Evolutionary conservation across 176 grass and related monocot genomes (phyloP), one percentile per base, ranked within the genome.

Genomic region (Poa pratensis): DNA sequence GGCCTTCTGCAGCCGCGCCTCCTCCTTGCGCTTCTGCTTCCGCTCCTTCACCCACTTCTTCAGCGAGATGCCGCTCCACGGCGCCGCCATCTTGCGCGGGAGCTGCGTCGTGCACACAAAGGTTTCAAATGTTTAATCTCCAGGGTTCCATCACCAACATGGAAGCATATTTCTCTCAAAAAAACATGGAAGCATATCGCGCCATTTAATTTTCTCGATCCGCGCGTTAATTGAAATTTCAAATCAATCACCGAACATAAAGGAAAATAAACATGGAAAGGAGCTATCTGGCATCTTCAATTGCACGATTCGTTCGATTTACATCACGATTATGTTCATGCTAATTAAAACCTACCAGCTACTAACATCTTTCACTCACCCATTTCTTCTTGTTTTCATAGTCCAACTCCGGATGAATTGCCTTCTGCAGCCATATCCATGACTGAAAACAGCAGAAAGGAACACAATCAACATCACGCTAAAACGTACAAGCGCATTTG

Each of bases 341-440:
- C 1, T 18, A 59, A 89, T 51, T 24, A 50, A 68, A 80, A 64
- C 61, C 61, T 64, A 6, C 6, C 63, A 28, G 2, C 19, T 58
- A 13, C 28, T 42, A 3, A 32, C 27, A n/a, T 50, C 30, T 71
- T 66, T 14, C 66, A 83, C 96, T 88, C 89, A 98, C 96, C 96
- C 93, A 94, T 94, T 94, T 99, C 84, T 99, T 95, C 82, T 83
- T 92, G 75, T 90, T 74, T 88, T 98, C 93, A 60, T 98, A 98
- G 66, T 98, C 91, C 83, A 99, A 78, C 73, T 96, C 96, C 35
- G 96, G 96, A 73, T 99, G 96, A 84, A 99, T 96, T 75, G 96
- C 91, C 86, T 99, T 99, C 86, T 99, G 96, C 76, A 99, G 74
- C 96, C 93, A 96, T 91, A 99, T 94, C 93, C 93, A 99, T 75